phyloP scores from a whole-genome alignment of 371 early-diverging fungal genomes.

The Haplosporangium sp. region DNA sequence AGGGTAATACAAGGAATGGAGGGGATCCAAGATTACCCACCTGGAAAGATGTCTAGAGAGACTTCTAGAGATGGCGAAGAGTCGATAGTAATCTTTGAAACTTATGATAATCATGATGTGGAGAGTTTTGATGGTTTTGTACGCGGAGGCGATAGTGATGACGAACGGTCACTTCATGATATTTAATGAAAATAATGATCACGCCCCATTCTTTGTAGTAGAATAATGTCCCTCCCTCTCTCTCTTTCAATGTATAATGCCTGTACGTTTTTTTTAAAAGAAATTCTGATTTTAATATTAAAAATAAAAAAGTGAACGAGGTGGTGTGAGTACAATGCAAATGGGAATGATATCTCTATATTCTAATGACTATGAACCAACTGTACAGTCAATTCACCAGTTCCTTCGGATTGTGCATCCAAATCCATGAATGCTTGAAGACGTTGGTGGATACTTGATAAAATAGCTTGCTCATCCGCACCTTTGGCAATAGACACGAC shows the following conservation, averaged over 20 bases:
- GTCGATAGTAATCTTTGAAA: slow-evolving; percentile 34
- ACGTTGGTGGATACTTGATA: slow-evolving; percentile 65
- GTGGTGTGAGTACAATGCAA: background rate
- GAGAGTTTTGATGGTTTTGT: slow-evolving; percentile 33
- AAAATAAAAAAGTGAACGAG: background rate
- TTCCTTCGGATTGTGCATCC: slow-evolving; percentile 45
- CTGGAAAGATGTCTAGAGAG: slow-evolving; percentile 32
- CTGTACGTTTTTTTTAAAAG: background rate
- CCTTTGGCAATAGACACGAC: slow-evolving; percentile 63
- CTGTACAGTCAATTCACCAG: slow-evolving; percentile 67
- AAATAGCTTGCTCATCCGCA: slow-evolving; percentile 65
- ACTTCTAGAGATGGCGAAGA: slow-evolving; percentile 43
- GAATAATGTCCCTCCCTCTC: background rate
- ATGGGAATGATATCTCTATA: background rate
- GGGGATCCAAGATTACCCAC: slow-evolving; percentile 2
- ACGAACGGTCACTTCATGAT: slow-evolving; percentile 30
- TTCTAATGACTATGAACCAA: slow-evolving; percentile 16
- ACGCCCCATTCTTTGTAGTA: background rate
- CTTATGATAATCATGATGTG: slow-evolving; percentile 18
- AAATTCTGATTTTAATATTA: background rate
- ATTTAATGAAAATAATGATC: background rate
- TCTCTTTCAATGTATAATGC: background rate
- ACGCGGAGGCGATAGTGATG: slow-evolving; percentile 38
- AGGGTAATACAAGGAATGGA: background rate
- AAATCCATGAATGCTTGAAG: slow-evolving; percentile 63